Conservation (phyloP, 2,329 filamentous ascomycete species). For the Phialemoniopsis sp. region DNA sequence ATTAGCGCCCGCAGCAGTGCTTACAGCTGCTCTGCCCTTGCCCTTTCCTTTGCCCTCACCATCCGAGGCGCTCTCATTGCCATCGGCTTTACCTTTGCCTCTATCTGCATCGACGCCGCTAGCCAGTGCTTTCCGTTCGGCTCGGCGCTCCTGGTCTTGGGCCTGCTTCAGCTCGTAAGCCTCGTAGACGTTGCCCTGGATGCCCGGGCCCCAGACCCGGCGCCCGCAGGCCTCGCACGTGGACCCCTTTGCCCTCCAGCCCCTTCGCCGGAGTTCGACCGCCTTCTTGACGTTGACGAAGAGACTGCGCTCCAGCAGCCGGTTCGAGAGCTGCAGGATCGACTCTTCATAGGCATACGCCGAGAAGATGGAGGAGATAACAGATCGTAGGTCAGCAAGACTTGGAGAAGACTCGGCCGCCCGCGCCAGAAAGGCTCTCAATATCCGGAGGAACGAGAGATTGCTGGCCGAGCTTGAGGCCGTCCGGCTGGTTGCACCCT, state of each 20-base stretch:
- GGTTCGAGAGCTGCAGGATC: conserved; percentile 78
- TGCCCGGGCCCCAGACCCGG: conserved; percentile 84
- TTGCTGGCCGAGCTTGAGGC: conserved; percentile 40
- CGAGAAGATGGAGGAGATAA: conserved; percentile 85
- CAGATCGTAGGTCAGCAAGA: conserved; percentile 78
- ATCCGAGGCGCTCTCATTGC: conserved; percentile 8
- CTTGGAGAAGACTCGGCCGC: conserved; percentile 80
- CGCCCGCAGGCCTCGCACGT: conserved; percentile 83
- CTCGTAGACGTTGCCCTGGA: conserved; percentile 72
- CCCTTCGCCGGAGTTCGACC: conserved; percentile 70
- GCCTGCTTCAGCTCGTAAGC: conserved; percentile 69
- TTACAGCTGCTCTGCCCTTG: conserved; percentile 22
- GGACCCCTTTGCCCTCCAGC: conserved; percentile 84
- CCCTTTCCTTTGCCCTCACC: conserved; percentile 51
- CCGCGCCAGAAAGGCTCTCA: conserved; percentile 82
- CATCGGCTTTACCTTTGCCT: conserved; percentile 23
- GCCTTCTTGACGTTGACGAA: conserved; percentile 79
- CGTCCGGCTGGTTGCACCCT: background rate
- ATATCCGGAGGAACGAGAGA: conserved; percentile 79
- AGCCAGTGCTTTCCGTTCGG: conserved; percentile 10
- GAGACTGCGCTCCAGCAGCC: conserved; percentile 81
- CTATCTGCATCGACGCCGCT: conserved; percentile 18
- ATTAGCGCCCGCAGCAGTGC: conserved; percentile 30
- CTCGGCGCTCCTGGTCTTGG: conserved; percentile 39
- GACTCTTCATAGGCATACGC: conserved; percentile 95